These are phyloP conservation scores for Coniochaeta prunicola DNA, from an alignment of 2,329 filamentous ascomycete species.

Conservation along the genomic window DNA sequence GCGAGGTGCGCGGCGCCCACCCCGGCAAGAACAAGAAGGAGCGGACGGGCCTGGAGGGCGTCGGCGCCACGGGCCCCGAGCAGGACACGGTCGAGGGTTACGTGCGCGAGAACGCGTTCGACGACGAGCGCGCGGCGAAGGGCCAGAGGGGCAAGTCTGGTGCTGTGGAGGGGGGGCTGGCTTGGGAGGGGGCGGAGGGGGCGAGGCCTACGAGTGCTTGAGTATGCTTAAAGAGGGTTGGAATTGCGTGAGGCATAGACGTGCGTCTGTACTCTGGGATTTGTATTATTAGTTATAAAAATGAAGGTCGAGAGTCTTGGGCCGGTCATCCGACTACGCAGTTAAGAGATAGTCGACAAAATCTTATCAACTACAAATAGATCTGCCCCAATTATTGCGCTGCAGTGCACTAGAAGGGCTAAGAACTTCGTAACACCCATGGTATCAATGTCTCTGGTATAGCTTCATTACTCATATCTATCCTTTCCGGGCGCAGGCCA, in stretches of 20 bases:
- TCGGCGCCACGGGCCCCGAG: slow-evolving; percentile 20
- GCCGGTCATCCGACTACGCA: too few relatives aligned
- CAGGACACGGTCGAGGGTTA: slow-evolving; percentile 14
- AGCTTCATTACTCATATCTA: not conserved
- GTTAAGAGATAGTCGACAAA: too few relatives aligned
- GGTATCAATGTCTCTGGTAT: not conserved
- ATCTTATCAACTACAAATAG: too few relatives aligned
- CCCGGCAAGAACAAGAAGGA: slow-evolving; percentile 27
- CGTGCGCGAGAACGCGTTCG: not conserved
- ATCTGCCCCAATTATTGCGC: too few relatives aligned
- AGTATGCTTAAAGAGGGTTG: not conserved
- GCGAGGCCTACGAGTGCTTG: not conserved
- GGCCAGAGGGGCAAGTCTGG: not conserved
- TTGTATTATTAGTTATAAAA: not conserved
- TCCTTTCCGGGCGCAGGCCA: not conserved
- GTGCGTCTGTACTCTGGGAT: not conserved
- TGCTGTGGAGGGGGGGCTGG: not conserved
- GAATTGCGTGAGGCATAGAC: not conserved
- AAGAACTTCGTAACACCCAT: not conserved
- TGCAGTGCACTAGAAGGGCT: not conserved
- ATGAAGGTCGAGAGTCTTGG: not conserved
- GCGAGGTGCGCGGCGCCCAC: slow-evolving; percentile 29
- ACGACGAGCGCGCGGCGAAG: not conserved
- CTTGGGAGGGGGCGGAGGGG: not conserved
- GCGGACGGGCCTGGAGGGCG: slow-evolving; percentile 29